Evolutionary conservation across 2,329 filamentous ascomycete genomes (phyloP).

Genomic region (Trichophyton verrucosum): DNA sequence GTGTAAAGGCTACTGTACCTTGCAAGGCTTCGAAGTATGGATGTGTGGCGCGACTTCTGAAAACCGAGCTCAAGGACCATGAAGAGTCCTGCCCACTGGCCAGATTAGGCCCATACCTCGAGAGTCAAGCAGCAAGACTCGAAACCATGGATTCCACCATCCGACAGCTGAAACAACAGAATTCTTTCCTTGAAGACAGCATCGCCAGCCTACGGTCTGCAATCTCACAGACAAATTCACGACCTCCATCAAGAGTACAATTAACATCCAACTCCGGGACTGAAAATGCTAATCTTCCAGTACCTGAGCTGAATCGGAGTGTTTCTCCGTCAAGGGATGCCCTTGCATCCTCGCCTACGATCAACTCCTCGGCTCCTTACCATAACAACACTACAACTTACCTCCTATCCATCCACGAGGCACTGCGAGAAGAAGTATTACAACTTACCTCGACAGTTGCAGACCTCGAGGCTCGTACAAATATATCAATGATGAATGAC

Average conservation of each 20-base stretch:
- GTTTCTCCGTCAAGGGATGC: conserved; percentile 8
- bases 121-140: conserved; percentile 32
- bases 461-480: conserved; percentile 48
- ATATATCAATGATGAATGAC: conserved; percentile 52
- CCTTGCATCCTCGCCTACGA: conserved; percentile 16
- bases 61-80: conserved; percentile 31
- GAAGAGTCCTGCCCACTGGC: conserved; percentile 41
- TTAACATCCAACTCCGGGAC: conserved; percentile 9
- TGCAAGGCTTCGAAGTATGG: conserved; percentile 33
- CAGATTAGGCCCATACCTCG: conserved; percentile 33
- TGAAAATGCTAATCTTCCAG: conserved; percentile 6
- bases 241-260: conserved; percentile 11
- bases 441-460: conserved; percentile 43
- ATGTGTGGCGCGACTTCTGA: conserved; percentile 29
- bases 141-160: conserved; percentile 34
- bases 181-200: conserved; percentile 36
- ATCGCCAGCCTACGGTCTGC: conserved; percentile 32
- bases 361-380: conserved; percentile 18
- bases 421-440: conserved; percentile 46
- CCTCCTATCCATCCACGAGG: conserved; percentile 49
- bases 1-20: conserved; percentile 25
- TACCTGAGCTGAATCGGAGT: conserved; percentile 15
- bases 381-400: conserved; percentile 38
- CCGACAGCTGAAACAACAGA: conserved; percentile 34
- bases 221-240: conserved; percentile 22